Base-by-base conservation (phyloP, 129 eudicot species). In the Silybum marianum region DNA sequence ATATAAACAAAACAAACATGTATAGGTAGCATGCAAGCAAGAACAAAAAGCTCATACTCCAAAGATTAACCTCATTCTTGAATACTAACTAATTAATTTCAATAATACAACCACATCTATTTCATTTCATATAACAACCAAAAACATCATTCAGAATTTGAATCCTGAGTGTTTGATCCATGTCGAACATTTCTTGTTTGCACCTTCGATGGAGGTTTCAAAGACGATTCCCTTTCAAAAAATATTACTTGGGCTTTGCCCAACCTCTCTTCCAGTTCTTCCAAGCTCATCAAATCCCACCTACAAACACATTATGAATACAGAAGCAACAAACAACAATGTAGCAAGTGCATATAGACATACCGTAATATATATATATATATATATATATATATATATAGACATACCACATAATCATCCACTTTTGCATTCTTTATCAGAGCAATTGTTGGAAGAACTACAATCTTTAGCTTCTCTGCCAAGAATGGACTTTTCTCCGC, bases 261-360 rank as follows among this genome's bases (percentile, higher is more conserved):
- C 85, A 95, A 54, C 84, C 98, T 89, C 84, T 92, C 99, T 80
- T 92, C 98, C 38, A 95, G 90, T 67, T 91, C 95, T 75, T 92
- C 98, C 7, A 97, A 92, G 90, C 92, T 88, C 97, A 76, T 95
- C 91, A 90, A 92, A 95, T 58, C 99, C 99, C 60, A 95, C 99
- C 99, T 95, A 83, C 6, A 73, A 81, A 76, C 62, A 18, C 69
- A 76, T 60, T 71, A 23, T 13, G 7, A 23, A 68, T 38, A 69
- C 11, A 13, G 3, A n/a, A 75, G 71, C 38, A 23, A 26, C 14
- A 10, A 74, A 76, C 16, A 2, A n/a, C 67, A 10, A 34, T 8
- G 1, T 6, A 21, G 14, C 25, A 60, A 39, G 66, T 60, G 34
- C 69, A 46, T 13, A 11, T n/a, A n/a, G n/a, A n/a, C n/a, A n/a